Conservation (phyloP, 2,329 filamentous ascomycete species). For the Aspergillus calidoustus region DNA sequence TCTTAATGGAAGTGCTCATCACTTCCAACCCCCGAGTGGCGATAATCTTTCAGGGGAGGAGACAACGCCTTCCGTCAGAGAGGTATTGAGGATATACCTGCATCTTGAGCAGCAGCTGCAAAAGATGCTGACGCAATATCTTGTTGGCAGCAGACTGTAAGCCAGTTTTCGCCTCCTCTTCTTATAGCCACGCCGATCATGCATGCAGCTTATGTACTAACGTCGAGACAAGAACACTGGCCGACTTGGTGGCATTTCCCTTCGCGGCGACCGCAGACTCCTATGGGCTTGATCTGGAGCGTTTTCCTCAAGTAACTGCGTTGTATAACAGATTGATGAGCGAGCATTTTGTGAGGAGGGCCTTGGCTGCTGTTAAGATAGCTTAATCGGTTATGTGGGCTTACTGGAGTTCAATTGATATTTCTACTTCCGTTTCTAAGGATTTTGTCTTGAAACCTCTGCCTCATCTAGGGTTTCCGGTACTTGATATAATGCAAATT, state of each 20-base stretch:
- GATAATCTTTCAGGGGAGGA: too few species aligned
- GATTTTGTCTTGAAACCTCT: too few species aligned
- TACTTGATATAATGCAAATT: too few species aligned
- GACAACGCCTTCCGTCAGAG: constrained; percentile 1
- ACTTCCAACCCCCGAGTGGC: not conserved
- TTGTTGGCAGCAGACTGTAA: constrained; percentile 22
- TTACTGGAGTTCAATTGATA: too few species aligned
- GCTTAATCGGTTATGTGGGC: too few species aligned
- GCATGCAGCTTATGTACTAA: too few species aligned
- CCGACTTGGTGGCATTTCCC: constrained; percentile 17
- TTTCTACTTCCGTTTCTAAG: too few species aligned
- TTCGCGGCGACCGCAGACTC: constrained; percentile 16
- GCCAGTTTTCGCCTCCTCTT: not conserved
- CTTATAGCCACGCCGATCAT: not conserved
- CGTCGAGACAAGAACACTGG: constrained; percentile 15
- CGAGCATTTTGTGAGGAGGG: constrained; percentile 6
- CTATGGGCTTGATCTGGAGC: constrained; percentile 16
- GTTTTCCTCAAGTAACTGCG: constrained; percentile 20
- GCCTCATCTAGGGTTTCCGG: too few species aligned
- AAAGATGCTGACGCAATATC: constrained; percentile 6
- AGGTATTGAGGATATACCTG: constrained; percentile 17
- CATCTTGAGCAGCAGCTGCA: constrained; percentile 18
- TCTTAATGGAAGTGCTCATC: not conserved
- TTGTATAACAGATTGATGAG: constrained; percentile 19
- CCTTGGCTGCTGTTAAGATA: constrained; percentile 12